These are phyloP conservation scores for Neofusicoccum parvum DNA, from an alignment of 2,329 filamentous ascomycete species.

Conservation along the genomic window DNA sequence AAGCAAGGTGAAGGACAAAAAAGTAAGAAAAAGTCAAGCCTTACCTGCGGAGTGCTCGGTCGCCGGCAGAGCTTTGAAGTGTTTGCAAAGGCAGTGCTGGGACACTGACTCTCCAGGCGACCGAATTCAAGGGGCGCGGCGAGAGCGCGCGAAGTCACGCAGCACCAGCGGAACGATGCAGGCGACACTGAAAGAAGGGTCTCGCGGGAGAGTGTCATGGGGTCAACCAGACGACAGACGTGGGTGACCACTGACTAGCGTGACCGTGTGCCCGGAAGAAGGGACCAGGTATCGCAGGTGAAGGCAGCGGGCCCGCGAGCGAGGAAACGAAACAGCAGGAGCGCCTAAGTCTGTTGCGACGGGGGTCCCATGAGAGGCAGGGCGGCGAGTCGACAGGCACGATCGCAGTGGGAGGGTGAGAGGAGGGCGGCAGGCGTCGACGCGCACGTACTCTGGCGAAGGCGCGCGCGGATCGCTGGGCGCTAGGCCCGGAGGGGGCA, in stretches of 20 bases:
- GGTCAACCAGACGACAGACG: neutral
- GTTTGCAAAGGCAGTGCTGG: neutral
- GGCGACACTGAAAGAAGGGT: neutral
- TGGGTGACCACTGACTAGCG: slow-evolving; percentile 11
- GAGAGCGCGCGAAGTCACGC: neutral
- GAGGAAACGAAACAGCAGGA: neutral
- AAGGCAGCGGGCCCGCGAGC: neutral
- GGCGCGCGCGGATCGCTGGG: slow-evolving; percentile 4
- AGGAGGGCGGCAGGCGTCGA: neutral
- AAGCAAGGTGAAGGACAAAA: neutral
- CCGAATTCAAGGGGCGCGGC: neutral
- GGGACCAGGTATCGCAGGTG: neutral
- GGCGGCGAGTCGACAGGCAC: neutral
- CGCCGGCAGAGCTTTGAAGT: slow-evolving; percentile 12
- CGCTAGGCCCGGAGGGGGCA: neutral
- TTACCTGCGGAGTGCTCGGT: neutral
- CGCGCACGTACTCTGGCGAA: slow-evolving; percentile 10
- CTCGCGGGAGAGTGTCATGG: neutral
- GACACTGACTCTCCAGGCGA: slow-evolving; percentile 11
- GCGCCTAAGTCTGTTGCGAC: neutral
- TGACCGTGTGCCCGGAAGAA: neutral
- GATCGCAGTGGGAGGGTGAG: neutral
- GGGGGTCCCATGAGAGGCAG: neutral
- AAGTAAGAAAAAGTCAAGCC: neutral
- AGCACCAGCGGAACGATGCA: neutral